Evolutionary conservation across 73 alveolate genomes (phyloP).

Genomic region (Effrenium voratum): DNA sequence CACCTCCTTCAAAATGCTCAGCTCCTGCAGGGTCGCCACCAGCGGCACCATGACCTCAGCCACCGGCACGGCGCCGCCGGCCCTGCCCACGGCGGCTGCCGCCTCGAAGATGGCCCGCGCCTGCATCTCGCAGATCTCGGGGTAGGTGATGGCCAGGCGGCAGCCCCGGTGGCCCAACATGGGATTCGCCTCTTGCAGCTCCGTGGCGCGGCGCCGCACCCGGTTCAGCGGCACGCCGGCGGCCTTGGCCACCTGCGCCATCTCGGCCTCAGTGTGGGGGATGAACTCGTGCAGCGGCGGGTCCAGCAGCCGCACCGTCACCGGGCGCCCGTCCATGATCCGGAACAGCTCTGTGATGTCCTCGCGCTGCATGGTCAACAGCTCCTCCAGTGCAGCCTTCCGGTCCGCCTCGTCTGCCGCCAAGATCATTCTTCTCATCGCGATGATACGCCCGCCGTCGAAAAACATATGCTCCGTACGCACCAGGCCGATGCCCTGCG

Average conservation of each 20-base stretch:
- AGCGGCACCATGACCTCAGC: slow-evolving; percentile 97
- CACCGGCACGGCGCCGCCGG: slow-evolving; percentile 83
- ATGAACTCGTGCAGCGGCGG: slow-evolving; percentile 97
- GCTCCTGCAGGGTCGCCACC: slow-evolving; percentile 95
- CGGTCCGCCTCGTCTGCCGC: slow-evolving; percentile 90
- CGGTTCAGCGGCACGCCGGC: slow-evolving; percentile 94
- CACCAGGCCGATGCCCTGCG: slow-evolving; percentile 96
- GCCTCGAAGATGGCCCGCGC: slow-evolving; percentile 96
- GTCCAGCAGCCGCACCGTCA: slow-evolving; percentile 95
- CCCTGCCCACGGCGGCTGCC: slow-evolving; percentile 95
- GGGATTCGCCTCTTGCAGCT: slow-evolving; percentile 96
- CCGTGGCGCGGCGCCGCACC: slow-evolving; percentile 94
- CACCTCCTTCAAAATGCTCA: slow-evolving; percentile 94
- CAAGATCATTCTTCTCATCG: slow-evolving; percentile 42
- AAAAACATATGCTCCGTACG: slow-evolving; percentile 96
- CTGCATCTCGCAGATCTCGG: slow-evolving; percentile 97
- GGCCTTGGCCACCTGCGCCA: slow-evolving; percentile 94
- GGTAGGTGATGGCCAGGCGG: slow-evolving; percentile 96
- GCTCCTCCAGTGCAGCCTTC: slow-evolving; percentile 95
- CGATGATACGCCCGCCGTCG: slow-evolving; percentile 35
- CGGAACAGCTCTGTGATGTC: slow-evolving; percentile 95
- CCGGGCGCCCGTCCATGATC: slow-evolving; percentile 96
- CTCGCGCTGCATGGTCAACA: slow-evolving; percentile 95
- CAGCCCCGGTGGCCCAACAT: slow-evolving; percentile 97
- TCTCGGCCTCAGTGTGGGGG: slow-evolving; percentile 95